Conservation (phyloP, 176 grass and related monocot species). For the Aegilops longissima region DNA sequence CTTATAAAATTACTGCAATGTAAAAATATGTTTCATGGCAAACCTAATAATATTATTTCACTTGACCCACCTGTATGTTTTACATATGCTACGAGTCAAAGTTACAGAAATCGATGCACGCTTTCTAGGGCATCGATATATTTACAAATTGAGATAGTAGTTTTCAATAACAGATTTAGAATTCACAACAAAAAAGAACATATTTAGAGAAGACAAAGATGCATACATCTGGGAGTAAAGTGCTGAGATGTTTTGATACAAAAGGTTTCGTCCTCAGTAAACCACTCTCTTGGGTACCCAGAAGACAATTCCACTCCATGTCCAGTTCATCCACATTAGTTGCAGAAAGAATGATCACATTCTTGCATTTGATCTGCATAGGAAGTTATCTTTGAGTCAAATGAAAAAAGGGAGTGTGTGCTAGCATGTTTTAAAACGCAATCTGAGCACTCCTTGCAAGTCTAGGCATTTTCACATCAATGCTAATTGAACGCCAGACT, state of each 20-base stretch:
- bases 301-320: constrained; percentile 84
- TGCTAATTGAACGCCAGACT: neutral
- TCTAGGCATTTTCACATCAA: constrained; percentile 10
- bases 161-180: neutral
- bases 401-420: neutral
- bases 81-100: neutral
- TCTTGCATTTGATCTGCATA: constrained; percentile 97
- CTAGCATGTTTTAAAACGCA: neutral
- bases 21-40: neutral
- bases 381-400: constrained; percentile 16
- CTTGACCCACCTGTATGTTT: neutral
- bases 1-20: neutral
- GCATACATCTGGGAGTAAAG: constrained; percentile 73
- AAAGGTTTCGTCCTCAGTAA: constrained; percentile 57
- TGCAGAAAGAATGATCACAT: constrained; percentile 81
- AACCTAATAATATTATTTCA: neutral
- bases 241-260: constrained; percentile 63
- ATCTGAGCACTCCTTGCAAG: neutral
- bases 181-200: constrained; percentile 3
- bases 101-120: neutral
- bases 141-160: neutral
- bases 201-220: constrained; percentile 6
- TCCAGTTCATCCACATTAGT: constrained; percentile 85
- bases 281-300: constrained; percentile 62
- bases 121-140: neutral